These are phyloP conservation scores for Cephalotrichum gorgonifer DNA, from an alignment of 2,329 filamentous ascomycete genomes.

Conservation along the genomic window DNA sequence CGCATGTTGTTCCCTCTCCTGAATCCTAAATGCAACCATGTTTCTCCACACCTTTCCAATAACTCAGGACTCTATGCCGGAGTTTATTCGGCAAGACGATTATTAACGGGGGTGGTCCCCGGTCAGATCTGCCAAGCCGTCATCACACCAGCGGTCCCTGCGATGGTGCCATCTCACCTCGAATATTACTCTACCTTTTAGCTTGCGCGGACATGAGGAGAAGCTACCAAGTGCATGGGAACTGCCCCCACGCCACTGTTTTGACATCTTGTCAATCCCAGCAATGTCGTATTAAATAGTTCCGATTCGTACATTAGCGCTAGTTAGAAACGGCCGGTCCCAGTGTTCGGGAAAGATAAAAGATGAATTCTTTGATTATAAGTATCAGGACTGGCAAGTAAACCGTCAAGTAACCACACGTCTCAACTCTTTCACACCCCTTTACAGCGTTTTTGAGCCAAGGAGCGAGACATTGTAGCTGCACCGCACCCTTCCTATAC, in stretches of 20 bases:
- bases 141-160: neutral
- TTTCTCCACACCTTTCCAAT: too few relatives aligned
- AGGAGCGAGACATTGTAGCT: neutral
- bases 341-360: too few relatives aligned
- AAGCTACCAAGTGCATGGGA: neutral
- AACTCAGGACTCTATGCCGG: too few relatives aligned
- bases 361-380: neutral
- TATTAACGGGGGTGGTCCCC: neutral
- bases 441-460: neutral
- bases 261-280: too few relatives aligned
- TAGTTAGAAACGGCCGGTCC: too few relatives aligned
- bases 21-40: too few relatives aligned
- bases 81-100: too few relatives aligned
- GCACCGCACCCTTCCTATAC: neutral
- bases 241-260: too few relatives aligned
- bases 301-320: too few relatives aligned
- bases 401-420: neutral
- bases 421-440: neutral
- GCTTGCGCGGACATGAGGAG: neutral
- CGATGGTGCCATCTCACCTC: constrained; percentile 1
- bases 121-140: neutral
- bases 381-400: neutral
- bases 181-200: too few relatives aligned
- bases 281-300: too few relatives aligned
- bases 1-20: too few relatives aligned